These are phyloP conservation scores for Cotoneaster glaucophyllus DNA, from an alignment of 306 rosid genomes.

Conservation along the genomic window DNA sequence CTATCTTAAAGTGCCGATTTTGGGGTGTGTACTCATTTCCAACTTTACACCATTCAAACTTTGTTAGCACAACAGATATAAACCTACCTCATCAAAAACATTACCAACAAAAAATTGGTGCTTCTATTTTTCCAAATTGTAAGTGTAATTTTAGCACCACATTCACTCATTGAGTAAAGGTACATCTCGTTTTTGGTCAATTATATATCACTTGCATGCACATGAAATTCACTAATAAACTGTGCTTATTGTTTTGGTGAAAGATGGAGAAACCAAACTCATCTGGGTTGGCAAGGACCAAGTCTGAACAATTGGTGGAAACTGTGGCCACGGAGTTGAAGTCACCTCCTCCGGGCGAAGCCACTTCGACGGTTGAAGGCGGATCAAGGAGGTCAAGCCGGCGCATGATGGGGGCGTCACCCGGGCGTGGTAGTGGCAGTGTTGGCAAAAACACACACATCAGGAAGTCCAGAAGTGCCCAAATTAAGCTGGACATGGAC, in stretches of 20 bases:
- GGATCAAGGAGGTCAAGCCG: conserved; percentile 69
- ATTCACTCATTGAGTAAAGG: not conserved
- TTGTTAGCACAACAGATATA: not conserved
- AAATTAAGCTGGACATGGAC: conserved; percentile 66
- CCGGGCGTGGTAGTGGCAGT: conserved; percentile 32
- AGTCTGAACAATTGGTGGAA: conserved; percentile 76
- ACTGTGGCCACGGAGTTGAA: conserved; percentile 43
- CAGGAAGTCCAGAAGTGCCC: conserved; percentile 86
- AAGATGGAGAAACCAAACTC: conserved; percentile 49
- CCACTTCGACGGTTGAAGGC: conserved; percentile 15
- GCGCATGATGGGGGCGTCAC: conserved; percentile 28
- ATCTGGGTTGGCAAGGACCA: conserved; percentile 42
- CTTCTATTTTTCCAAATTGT: not conserved
- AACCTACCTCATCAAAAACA: not conserved
- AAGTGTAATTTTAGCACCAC: not conserved
- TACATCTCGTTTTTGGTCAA: not conserved
- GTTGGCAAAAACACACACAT: conserved; percentile 61
- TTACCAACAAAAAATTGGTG: not conserved
- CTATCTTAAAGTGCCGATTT: not conserved
- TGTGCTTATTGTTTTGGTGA: not conserved
- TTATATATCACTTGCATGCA: not conserved
- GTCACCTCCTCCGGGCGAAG: conserved; percentile 37
- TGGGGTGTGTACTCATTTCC: not conserved
- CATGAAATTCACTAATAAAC: not conserved
- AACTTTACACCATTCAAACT: not conserved